A percentile compares a stretch with the other conserved stretches of the same genome.
These are phyloP conservation scores for Trypanosoma theileri DNA, from an alignment of 208 protist species.

Conservation along the genomic window DNA sequence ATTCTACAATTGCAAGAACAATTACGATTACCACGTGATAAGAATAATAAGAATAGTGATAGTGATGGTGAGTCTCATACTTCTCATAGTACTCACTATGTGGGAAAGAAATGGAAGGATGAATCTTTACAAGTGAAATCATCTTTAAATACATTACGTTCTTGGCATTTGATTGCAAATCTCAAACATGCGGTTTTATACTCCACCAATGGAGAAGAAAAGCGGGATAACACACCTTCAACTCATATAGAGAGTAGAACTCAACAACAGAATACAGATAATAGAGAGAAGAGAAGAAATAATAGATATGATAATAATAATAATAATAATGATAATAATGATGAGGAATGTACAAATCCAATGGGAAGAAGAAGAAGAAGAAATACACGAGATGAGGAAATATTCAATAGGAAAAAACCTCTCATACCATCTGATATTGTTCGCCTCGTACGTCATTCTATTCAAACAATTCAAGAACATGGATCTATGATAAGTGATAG, in stretches of 20 bases:
- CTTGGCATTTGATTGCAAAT: constrained; percentile 29
- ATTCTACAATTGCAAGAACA: too few relatives aligned
- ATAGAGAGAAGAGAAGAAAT: background rate
- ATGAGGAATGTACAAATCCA: background rate
- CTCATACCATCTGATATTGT: constrained; percentile 11
- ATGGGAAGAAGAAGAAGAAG: background rate
- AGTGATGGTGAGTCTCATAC: background rate
- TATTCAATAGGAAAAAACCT: background rate
- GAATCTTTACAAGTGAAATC: too few relatives aligned
- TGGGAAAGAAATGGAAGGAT: too few relatives aligned
- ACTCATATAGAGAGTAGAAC: background rate
- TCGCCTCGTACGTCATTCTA: constrained; percentile 16
- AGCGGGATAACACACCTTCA: background rate
- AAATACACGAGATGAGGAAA: background rate
- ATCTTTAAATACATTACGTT: background rate
- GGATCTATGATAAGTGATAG: background rate
- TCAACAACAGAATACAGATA: too few relatives aligned
- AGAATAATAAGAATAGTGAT: background rate
- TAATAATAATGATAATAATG: too few relatives aligned
- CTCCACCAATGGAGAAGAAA: constrained; percentile 12
- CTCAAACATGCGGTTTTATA: constrained; percentile 22
- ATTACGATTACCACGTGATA: too few relatives aligned
- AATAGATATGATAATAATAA: background rate
- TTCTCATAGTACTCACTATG: too few relatives aligned
- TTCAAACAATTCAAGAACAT: constrained; percentile 1